Evolutionary conservation across 306 rosid species (phyloP), one percentile per base, ranked within the genome.

Genomic region (Vachellia pachyceras): DNA sequence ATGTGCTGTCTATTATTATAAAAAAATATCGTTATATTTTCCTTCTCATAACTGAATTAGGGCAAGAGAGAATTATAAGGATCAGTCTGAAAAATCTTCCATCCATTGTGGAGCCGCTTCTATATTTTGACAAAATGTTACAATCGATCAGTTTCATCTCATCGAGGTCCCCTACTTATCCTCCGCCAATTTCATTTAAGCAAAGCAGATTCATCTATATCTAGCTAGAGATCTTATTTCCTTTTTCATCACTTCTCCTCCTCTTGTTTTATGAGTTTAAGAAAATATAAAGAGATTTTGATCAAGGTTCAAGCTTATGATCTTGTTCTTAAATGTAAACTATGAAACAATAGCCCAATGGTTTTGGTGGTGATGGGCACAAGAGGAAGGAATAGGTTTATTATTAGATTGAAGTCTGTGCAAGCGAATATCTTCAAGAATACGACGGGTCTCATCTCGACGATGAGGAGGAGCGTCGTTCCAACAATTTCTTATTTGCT

Each of bases 341-440:
- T 65, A 63, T 20, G 72, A 81, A 78, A 68, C 47, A 67, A 73
- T 81, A 17, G 80, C 55, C 78, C 77, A 73, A 8, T 49, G 22
- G 50, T 69, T 75, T 69, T 75, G 36, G 22, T 66, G 72, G 33
- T 29, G 33, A 58, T 57, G 50, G 65, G 74, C 36, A 11, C 37
- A 37, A 74, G 74, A 49, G 46, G 74, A 52, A 54, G 65, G 55
- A 40, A 52, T 79, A 25, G 57, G 61, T 7, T 81, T 29, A 1
- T 29, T 29, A 29, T 29, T 54, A 71, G 82, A 81, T 81, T 84
- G 80, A 25, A 81, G 86, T 79, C 88, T 87, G 12, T 82, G 88
- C 46, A 71, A 76, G 49, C 82, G 73, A 2, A 84, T 81, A 7
- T 87, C 87, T 44, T 87, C 80, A 10, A 87, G 82, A 18, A 84